Evolutionary conservation across 495 filamentous ascomycete species (phyloP).

Genomic region (Aspergillus campestris): DNA sequence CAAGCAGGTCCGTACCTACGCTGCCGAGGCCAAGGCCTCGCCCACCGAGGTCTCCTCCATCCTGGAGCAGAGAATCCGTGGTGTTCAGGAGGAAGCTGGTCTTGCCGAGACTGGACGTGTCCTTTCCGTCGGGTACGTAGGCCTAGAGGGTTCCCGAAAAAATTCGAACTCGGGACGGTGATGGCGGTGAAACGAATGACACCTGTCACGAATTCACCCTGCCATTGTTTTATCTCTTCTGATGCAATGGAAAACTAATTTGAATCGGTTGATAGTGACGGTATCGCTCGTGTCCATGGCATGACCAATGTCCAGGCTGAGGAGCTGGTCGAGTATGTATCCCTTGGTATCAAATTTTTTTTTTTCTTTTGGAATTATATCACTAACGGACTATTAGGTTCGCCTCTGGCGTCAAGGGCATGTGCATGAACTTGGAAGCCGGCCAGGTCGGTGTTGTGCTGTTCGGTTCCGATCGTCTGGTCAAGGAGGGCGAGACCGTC

Average conservation of each 20-base stretch:
- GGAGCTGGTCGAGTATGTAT: slow-evolving; percentile 97
- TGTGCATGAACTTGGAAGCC: slow-evolving; percentile 99
- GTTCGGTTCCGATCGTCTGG: slow-evolving; percentile 98
- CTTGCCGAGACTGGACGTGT: slow-evolving; percentile 98
- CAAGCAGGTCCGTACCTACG: slow-evolving; percentile 81
- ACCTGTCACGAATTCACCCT: not conserved
- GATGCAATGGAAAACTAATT: slow-evolving; percentile 9
- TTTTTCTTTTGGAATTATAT: slow-evolving; percentile 8
- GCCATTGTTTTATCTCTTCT: not conserved
- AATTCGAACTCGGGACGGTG: slow-evolving; percentile 21
- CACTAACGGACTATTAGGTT: slow-evolving; percentile 60
- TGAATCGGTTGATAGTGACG: slow-evolving; percentile 61
- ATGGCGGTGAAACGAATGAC: no score
- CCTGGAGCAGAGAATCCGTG: slow-evolving; percentile 96
- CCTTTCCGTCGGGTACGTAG: slow-evolving; percentile 93
- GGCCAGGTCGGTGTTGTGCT: slow-evolving; percentile 99
- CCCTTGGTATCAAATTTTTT: slow-evolving; percentile 13
- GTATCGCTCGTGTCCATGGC: slow-evolving; percentile 99
- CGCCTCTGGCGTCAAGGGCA: slow-evolving; percentile 98
- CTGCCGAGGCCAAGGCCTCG: slow-evolving; percentile 84
- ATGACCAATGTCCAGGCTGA: slow-evolving; percentile 99
- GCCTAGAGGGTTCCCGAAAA: slow-evolving; percentile 10
- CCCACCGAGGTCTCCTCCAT: slow-evolving; percentile 99
- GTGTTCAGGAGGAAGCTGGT: slow-evolving; percentile 90
- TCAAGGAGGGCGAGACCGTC: slow-evolving; percentile 98